Base-by-base conservation (phyloP, 352 stramenopile species). In the Globisporangium perplexum region DNA sequence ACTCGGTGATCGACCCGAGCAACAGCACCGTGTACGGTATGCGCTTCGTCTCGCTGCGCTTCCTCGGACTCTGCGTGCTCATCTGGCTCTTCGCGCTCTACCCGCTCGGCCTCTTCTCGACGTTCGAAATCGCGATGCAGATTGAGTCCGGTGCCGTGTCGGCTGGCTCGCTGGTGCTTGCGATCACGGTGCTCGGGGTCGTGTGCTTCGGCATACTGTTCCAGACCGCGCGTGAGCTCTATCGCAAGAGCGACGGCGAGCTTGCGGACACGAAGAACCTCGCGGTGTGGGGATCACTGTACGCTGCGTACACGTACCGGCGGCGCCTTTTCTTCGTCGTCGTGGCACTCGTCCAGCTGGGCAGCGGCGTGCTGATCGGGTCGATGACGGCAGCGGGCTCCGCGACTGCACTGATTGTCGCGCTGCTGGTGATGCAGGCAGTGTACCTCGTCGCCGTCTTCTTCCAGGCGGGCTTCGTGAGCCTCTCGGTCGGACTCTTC, bases 121-220 rank as follows among this genome's bases (percentile, higher is more conserved):
- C 74, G 20, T 88, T 84, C 53, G 80, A 87, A 50, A 87, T 86
- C 26, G 74, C 65, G 17, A 91, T 89, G 78, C 73, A 87, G 60
- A 65, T 78, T 14, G 56, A 76, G 36, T 51, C 69, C 4, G 59
- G 59, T 2, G 51, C 57, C 7, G 45, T 75, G 0, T 56, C 48
- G 8, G 60, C 60, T 0, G 62, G 67, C 17, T 56, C 61, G 20
- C 60, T 79, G 11, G 47, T 78, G 2, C 39, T 89, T 5, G 71
- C 72, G 7, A 54, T 86, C 44, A 57, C 77, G 4, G 55, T 68
- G 8, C 47, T 91, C 7, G 58, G 77, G 0, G 39, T 87, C 18
- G 55, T 74, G 7, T 83, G 67, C 43, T 68, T 81, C 6, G 59
- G 68, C 18, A 63, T 83, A 20, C 44, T 86, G 6, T 53, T 62